Conservation (phyloP, 148 eudicot species). For the Gaultheria prostrata region DNA sequence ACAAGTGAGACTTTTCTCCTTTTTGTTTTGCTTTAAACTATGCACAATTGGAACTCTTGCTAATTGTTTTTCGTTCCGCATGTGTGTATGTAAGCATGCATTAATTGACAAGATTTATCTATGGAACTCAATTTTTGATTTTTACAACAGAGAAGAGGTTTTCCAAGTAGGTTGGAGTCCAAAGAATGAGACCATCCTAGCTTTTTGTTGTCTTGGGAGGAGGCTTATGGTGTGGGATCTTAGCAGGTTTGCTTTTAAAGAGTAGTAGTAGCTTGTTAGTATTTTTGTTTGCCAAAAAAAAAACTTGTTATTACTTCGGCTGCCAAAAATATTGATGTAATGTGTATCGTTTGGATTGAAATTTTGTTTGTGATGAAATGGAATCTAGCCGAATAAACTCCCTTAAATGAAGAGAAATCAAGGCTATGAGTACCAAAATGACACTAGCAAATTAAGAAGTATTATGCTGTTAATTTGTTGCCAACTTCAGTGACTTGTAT, state of each 20-base stretch:
- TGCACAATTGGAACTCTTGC: neutral
- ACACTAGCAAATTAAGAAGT: neutral
- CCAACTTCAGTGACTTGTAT: neutral
- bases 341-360: neutral
- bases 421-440: neutral
- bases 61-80: neutral
- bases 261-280: neutral
- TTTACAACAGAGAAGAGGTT: slow-evolving; percentile 66
- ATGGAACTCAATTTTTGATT: slow-evolving; percentile 5
- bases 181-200: slow-evolving; percentile 78
- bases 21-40: neutral
- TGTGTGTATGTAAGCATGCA: neutral
- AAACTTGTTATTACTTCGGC: too few species aligned
- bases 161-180: slow-evolving; percentile 97
- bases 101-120: neutral
- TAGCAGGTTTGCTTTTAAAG: slow-evolving; percentile 62
- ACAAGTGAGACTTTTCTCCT: slow-evolving; percentile 52
- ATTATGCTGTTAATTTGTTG: neutral
- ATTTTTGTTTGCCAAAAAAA: neutral
- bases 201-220: slow-evolving; percentile 93
- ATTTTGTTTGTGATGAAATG: neutral
- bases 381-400: neutral
- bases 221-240: slow-evolving; percentile 97
- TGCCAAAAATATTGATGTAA: too few species aligned
- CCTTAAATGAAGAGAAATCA: neutral